Percentiles rank a stretch among this genome's conserved stretches.
Conservation (phyloP, 2,329 filamentous ascomycete species). For the Trichoderma sp. region DNA sequence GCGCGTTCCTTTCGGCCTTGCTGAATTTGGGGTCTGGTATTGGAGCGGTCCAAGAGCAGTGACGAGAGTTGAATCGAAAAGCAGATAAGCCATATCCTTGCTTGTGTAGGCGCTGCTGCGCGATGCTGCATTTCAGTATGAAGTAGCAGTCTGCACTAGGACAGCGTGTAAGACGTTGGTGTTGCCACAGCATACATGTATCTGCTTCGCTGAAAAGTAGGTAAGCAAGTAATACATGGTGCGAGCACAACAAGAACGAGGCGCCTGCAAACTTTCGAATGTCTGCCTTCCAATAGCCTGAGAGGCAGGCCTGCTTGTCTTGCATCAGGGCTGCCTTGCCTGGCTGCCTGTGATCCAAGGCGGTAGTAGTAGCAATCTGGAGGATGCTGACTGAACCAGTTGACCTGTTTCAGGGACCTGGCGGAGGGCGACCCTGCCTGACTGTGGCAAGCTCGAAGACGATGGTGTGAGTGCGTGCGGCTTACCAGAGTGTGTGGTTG, state of each 20-base stretch:
- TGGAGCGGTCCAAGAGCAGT: background rate
- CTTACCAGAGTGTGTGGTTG: background rate
- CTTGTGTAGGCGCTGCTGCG: constrained; percentile 14
- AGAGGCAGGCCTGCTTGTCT: constrained; percentile 7
- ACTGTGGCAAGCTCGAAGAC: constrained; percentile 4
- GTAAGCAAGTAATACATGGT: too few relatives aligned
- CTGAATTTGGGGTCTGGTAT: constrained; percentile 15
- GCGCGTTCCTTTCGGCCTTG: constrained; percentile 23
- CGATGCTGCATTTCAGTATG: constrained; percentile 18
- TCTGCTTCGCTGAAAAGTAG: background rate
- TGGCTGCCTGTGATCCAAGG: background rate
- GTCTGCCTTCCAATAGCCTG: constrained; percentile 18
- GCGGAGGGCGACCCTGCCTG: constrained; percentile 3
- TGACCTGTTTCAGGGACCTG: constrained; percentile 17
- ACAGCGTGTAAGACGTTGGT: constrained; percentile 19
- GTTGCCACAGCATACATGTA: constrained; percentile 12
- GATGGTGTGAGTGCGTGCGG: background rate
- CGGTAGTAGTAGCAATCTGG: background rate
- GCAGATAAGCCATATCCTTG: constrained; percentile 18
- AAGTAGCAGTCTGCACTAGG: constrained; percentile 14
- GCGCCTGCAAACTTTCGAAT: constrained; percentile 17
- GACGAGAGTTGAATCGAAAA: background rate
- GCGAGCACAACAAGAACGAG: background rate
- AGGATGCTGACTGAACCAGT: constrained; percentile 11
- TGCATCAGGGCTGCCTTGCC: constrained; percentile 1